phyloP scores from a whole-genome alignment of 208 protist species.

The Trypanosoma lewisi region DNA sequence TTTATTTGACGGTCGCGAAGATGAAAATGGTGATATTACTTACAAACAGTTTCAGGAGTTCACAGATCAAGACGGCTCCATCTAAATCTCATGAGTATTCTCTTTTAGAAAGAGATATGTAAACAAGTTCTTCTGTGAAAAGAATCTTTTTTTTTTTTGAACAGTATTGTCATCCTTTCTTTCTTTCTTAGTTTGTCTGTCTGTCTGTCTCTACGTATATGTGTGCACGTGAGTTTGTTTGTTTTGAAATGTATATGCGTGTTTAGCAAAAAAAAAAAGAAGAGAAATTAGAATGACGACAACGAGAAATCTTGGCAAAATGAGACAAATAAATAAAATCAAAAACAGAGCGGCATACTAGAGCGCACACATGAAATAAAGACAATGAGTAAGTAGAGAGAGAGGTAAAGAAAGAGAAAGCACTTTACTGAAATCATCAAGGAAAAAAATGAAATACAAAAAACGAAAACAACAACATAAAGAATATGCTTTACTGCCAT shows the following conservation, averaged over 20 bases:
- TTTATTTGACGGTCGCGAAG: conserved; percentile 78
- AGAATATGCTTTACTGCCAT: too few relatives aligned
- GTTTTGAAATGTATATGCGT: neutral
- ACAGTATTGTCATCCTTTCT: too few relatives aligned
- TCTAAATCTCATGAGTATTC: conserved; percentile 17
- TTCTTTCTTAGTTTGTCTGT: too few relatives aligned
- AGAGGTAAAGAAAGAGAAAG: too few relatives aligned
- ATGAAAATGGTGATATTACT: conserved; percentile 79
- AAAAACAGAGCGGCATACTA: neutral
- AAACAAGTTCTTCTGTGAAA: neutral
- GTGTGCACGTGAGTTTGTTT: neutral
- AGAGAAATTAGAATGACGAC: neutral
- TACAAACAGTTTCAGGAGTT: conserved; percentile 90
- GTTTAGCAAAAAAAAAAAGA: neutral
- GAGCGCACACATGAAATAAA: too few relatives aligned
- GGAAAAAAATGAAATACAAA: too few relatives aligned
- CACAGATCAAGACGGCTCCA: conserved; percentile 34
- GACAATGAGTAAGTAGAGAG: too few relatives aligned
- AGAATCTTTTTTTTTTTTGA: neutral
- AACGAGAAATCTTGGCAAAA: neutral
- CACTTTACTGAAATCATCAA: too few relatives aligned
- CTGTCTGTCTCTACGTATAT: neutral
- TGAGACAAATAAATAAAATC: neutral
- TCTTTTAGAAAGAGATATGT: conserved; percentile 1
- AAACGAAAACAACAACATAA: too few relatives aligned